These are phyloP conservation scores for Golubevia pallescens DNA, from an alignment of 1,284 basidiomycete species.

Conservation along the genomic window DNA sequence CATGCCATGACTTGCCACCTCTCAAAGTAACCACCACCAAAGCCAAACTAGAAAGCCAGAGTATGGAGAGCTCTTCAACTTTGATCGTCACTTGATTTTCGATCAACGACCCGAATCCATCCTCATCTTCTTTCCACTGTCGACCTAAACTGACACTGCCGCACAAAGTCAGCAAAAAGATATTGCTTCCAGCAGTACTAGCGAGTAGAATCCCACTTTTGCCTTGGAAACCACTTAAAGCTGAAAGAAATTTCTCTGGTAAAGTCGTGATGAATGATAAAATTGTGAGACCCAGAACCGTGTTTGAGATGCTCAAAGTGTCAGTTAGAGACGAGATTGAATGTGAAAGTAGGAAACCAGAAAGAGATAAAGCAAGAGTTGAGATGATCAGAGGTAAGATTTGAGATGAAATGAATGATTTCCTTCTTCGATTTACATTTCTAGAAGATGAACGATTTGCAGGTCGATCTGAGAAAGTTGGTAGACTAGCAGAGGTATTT, in stretches of 20 bases:
- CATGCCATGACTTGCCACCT: constrained; percentile 30
- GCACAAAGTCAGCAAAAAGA: constrained; percentile 32
- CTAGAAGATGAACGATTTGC: too few relatives aligned
- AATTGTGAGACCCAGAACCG: constrained; percentile 29
- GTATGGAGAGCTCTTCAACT: constrained; percentile 22
- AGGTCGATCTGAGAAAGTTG: too few relatives aligned
- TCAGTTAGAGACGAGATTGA: constrained; percentile 22
- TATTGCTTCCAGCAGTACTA: constrained; percentile 32
- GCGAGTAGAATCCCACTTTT: constrained; percentile 31
- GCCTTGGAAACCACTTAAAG: constrained; percentile 21
- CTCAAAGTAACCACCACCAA: constrained; percentile 25
- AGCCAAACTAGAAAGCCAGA: constrained; percentile 21
- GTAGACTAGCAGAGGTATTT: too few relatives aligned
- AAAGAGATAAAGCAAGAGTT: constrained; percentile 25
- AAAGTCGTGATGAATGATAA: constrained; percentile 32
- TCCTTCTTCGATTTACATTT: too few relatives aligned
- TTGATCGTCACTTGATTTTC: constrained; percentile 15
- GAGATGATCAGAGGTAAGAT: constrained; percentile 15
- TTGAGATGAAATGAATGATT: too few relatives aligned
- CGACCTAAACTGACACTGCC: constrained; percentile 25
- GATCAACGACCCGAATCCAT: background rate
- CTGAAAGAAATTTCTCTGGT: constrained; percentile 28
- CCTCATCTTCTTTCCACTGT: constrained; percentile 9
- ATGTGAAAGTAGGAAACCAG: constrained; percentile 31
- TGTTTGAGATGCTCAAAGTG: constrained; percentile 20